Base-by-base conservation (phyloP, 2,329 filamentous ascomycete genomes). In the Ophiostoma sp. region DNA sequence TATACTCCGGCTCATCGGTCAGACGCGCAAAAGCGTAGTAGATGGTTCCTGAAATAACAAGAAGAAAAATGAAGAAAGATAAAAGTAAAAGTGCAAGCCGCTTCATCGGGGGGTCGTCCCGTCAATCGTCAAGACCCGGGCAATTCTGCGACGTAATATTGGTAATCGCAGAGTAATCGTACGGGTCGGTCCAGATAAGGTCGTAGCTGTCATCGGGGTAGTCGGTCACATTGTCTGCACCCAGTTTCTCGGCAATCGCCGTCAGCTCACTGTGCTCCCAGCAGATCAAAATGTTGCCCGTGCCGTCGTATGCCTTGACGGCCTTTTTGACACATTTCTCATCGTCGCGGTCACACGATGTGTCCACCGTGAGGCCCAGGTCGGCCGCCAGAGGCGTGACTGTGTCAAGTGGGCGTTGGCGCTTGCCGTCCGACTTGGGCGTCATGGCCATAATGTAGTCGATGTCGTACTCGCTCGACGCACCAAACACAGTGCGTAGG, bases 271-370 rank as follows among this genome's bases (percentile, higher is more conserved):
- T 79, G 75, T 89, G 87, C 60, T 74, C 72, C 73, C 73, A 73
- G 72, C 81, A 87, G 71, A 89, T 84, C 64, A 89, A 76, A 66
- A 89, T 84, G 73, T 89, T 89, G 1, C 85, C 85, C 10, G 36
- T 71, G 0, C 84, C 83, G 0, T 74, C 70, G 72, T 86, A 87
- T 6, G 73, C 73, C 1, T 84, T 74, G 1, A 89, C 82, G 0
- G 79, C 79, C 5, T 85, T 76, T 31, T 79, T 79, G 23, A 89
- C 87, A 71, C 87, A 88, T 6, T 82, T 77, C 6, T 79, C 73
- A 72, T 89, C 84, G 71, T 87, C 84, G 17, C 86, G 82, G 70
- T 84, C 82, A 74, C 86, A 89, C 1, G 82, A 84, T 0, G 77
- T 83, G 75, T 89, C 85, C 17, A 89, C 82, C 0, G 78, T 80